A percentile compares a stretch with the other conserved stretches of the same genome.
These are phyloP conservation scores for Boletus rufocinnamomeus DNA, from an alignment of 768 basidiomycete genomes.

Conservation along the genomic window DNA sequence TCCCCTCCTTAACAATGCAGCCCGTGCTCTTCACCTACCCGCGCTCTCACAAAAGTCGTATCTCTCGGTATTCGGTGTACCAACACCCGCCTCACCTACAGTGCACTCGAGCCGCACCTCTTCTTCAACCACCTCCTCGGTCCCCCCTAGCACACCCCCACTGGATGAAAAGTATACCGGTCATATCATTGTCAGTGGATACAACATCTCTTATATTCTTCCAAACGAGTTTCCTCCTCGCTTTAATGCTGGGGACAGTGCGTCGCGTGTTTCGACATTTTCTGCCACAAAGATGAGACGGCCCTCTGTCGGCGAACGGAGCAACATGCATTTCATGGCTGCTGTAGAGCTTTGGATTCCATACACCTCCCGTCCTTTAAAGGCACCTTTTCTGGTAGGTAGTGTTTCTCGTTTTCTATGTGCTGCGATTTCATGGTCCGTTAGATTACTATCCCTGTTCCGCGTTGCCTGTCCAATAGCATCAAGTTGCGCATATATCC, in stretches of 20 bases:
- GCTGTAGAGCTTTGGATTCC: slow-evolving; percentile 79
- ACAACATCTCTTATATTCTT: slow-evolving; percentile 73
- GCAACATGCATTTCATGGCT: slow-evolving; percentile 73
- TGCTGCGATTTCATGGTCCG: slow-evolving; percentile 10
- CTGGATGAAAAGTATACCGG: slow-evolving; percentile 73
- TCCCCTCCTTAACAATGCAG: slow-evolving; percentile 68
- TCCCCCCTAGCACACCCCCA: slow-evolving; percentile 37
- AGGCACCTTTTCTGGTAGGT: slow-evolving; percentile 72
- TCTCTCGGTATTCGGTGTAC: slow-evolving; percentile 51
- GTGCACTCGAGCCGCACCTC: slow-evolving; percentile 37
- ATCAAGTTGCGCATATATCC: slow-evolving; percentile 76
- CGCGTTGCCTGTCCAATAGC: slow-evolving; percentile 76
- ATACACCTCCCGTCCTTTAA: slow-evolving; percentile 63
- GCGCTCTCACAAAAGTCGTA: slow-evolving; percentile 62
- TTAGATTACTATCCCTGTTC: slow-evolving; percentile 75
- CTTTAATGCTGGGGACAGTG: slow-evolving; percentile 27
- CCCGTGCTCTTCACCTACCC: slow-evolving; percentile 66
- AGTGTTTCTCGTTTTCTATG: not conserved
- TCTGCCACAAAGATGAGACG: slow-evolving; percentile 44
- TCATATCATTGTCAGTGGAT: slow-evolving; percentile 73
- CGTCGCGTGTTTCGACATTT: slow-evolving; percentile 25
- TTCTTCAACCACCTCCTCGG: slow-evolving; percentile 36
- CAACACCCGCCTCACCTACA: slow-evolving; percentile 37
- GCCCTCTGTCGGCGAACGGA: slow-evolving; percentile 56
- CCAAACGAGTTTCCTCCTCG: slow-evolving; percentile 62